These are phyloP conservation scores for Flaveria bidentis DNA, from an alignment of 129 eudicot genomes.

Conservation along the genomic window DNA sequence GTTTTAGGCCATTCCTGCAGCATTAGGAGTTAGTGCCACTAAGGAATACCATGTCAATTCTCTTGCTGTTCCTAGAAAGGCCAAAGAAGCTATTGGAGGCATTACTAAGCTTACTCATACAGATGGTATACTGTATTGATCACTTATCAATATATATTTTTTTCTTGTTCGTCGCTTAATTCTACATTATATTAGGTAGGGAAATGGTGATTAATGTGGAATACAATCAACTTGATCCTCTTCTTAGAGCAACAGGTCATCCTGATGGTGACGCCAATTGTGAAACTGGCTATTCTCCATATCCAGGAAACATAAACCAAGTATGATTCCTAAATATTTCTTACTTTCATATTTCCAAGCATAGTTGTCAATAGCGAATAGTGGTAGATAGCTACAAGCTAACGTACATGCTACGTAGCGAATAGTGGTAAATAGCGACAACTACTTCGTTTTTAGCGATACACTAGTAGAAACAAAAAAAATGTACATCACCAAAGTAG, in stretches of 20 bases:
- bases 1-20: constrained; percentile 87
- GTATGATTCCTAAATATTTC: constrained; percentile 35
- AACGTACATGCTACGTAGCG: too few species aligned
- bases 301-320: constrained; percentile 97
- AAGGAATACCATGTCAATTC: constrained; percentile 94
- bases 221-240: constrained; percentile 98
- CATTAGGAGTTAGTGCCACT: constrained; percentile 86
- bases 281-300: constrained; percentile 95
- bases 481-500: too few species aligned
- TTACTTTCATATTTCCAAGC: neutral
- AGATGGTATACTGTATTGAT: constrained; percentile 57
- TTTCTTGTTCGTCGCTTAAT: neutral
- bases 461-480: too few species aligned
- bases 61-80: constrained; percentile 96
- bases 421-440: too few species aligned
- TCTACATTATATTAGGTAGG: constrained; percentile 58
- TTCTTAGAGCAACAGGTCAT: constrained; percentile 87
- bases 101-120: constrained; percentile 93
- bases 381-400: too few species aligned
- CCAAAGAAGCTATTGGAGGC: constrained; percentile 99
- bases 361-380: too few species aligned
- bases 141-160: neutral
- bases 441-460: too few species aligned
- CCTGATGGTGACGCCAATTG: constrained; percentile 92
- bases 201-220: constrained; percentile 98